A percentile compares a stretch with the other conserved stretches of the same genome.
Evolutionary conservation across 2,329 filamentous ascomycete species (phyloP).

Genomic region (Hymenoscyphus linearis): DNA sequence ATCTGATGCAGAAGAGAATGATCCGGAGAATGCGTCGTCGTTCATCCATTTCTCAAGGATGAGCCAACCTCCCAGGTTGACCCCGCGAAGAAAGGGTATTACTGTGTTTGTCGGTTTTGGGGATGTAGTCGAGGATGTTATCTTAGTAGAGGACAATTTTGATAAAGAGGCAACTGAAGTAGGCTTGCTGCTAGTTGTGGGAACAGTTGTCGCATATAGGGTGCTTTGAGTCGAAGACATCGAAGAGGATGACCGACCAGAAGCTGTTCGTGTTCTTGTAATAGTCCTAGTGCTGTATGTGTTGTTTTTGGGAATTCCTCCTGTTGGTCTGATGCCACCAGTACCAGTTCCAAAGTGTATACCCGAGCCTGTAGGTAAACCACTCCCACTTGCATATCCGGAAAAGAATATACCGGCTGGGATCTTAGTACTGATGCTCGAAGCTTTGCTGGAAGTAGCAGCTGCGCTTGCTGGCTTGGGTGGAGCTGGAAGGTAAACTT

Average conservation of each 20-base stretch:
- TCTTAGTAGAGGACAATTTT: neutral
- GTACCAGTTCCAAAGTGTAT: slow-evolving; percentile 8
- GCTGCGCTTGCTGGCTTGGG: neutral
- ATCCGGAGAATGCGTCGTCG: slow-evolving; percentile 30
- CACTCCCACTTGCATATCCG: slow-evolving; percentile 5
- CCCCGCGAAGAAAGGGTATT: slow-evolving; percentile 33
- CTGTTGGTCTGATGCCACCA: slow-evolving; percentile 12
- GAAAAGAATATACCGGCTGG: slow-evolving; percentile 15
- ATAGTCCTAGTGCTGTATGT: neutral
- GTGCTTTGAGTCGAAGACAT: neutral
- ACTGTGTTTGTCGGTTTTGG: slow-evolving; percentile 1
- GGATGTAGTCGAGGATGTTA: neutral
- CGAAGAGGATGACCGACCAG: neutral
- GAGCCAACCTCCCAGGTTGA: slow-evolving; percentile 35
- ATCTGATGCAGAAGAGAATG: slow-evolving; percentile 31
- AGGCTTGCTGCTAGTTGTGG: neutral
- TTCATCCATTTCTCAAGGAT: slow-evolving; percentile 40
- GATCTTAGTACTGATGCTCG: slow-evolving; percentile 4
- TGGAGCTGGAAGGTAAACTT: neutral
- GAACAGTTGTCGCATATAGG: neutral
- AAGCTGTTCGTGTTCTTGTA: neutral
- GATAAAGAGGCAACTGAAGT: neutral
- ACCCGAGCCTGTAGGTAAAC: neutral
- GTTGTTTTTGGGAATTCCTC: neutral
- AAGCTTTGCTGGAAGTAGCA: slow-evolving; percentile 10